These are phyloP conservation scores for Steccherinum ochraceum DNA, from an alignment of 768 basidiomycete species.

Conservation along the genomic window DNA sequence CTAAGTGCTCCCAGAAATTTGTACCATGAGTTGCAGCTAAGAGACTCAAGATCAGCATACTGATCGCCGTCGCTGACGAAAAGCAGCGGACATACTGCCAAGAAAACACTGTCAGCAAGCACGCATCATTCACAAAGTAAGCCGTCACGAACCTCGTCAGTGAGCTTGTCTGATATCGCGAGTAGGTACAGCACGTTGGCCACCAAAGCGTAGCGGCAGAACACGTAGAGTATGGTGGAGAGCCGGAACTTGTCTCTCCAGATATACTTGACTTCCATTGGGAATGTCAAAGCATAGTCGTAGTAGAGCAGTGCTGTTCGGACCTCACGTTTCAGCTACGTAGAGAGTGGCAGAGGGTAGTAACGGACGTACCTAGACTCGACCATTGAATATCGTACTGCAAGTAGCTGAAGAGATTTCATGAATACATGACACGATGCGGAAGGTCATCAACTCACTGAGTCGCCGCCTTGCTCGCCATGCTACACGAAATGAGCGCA, in stretches of 20 bases:
- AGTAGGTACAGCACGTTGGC: conserved; percentile 28
- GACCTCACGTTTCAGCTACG: too few relatives aligned
- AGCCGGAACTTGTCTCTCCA: conserved; percentile 23
- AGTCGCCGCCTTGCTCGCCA: background rate
- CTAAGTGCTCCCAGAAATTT: conserved; percentile 23
- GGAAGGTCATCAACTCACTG: background rate
- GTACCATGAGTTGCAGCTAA: conserved; percentile 24
- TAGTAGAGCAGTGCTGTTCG: conserved; percentile 23
- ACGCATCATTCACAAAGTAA: too few relatives aligned
- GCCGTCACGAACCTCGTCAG: conserved; percentile 6
- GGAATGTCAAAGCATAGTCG: conserved; percentile 28
- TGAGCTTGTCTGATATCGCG: conserved; percentile 10
- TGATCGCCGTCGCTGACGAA: too few relatives aligned
- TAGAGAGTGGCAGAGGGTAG: too few relatives aligned
- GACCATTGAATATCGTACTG: conserved; percentile 9
- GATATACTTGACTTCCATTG: conserved; percentile 26
- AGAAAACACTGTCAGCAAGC: too few relatives aligned
- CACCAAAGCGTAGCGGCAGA: conserved; percentile 29
- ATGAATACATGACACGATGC: background rate
- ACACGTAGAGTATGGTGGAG: conserved; percentile 25
- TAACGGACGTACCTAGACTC: conserved; percentile 3
- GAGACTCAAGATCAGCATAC: too few relatives aligned
- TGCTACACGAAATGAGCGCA: background rate
- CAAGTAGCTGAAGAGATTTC: conserved; percentile 2
- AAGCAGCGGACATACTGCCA: too few relatives aligned